phyloP scores from a whole-genome alignment of 1,284 basidiomycete species.

The Phellopilus nigrolimitatus region DNA sequence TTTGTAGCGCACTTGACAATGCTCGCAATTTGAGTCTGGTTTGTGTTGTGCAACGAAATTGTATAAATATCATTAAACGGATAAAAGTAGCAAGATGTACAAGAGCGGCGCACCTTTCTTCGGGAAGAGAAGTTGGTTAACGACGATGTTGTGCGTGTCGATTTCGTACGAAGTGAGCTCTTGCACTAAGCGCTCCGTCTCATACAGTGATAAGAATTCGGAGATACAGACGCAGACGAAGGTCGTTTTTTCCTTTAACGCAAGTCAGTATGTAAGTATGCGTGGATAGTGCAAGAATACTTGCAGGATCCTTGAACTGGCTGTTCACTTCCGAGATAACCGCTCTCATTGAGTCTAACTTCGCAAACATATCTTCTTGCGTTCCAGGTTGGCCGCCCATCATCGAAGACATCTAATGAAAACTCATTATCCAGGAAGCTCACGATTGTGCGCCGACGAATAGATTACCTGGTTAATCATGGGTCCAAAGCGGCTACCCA shows the following conservation, averaged over 20 bases:
- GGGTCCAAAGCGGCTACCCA: conserved; percentile 92
- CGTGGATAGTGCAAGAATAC: conserved; percentile 29
- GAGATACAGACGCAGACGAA: conserved; percentile 99
- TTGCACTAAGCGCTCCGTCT: conserved; percentile 96
- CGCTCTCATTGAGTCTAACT: conserved; percentile 94
- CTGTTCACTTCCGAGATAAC: conserved; percentile 99
- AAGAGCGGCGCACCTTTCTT: conserved; percentile 61
- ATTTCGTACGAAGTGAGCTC: conserved; percentile 96
- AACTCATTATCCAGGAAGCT: neutral
- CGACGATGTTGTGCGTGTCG: conserved; percentile 98
- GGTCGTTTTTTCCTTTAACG: conserved; percentile 84
- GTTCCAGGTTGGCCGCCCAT: conserved; percentile 88
- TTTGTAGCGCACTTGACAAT: conserved; percentile 89
- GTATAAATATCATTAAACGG: neutral
- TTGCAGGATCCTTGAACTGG: conserved; percentile 96
- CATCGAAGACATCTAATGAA: conserved; percentile 78
- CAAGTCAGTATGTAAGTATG: neutral
- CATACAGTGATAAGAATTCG: conserved; percentile 96
- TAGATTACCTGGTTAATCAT: conserved; percentile 84
- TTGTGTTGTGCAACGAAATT: conserved; percentile 1
- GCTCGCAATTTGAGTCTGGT: conserved; percentile 88
- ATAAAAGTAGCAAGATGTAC: neutral
- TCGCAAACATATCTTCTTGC: conserved; percentile 97
- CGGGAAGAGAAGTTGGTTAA: conserved; percentile 96
- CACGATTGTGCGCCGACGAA: neutral